Base-by-base conservation (phyloP, 345 rosid species). In the Eucalyptus regnans region DNA sequence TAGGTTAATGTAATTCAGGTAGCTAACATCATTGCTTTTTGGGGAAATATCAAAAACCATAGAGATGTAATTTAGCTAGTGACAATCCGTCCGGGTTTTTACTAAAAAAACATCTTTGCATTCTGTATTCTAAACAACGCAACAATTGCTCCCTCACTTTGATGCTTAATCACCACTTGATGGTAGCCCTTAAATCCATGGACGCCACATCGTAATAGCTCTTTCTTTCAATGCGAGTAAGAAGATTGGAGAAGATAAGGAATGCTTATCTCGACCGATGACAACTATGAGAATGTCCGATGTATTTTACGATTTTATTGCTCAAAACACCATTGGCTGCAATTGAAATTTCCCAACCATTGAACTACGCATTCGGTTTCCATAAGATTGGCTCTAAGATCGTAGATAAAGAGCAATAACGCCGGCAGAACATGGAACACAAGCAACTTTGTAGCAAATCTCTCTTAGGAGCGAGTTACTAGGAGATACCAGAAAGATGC, bases 211-310 rank as follows among this genome's bases (percentile, higher is more conserved):
- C 25, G 25, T 52, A 52, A 0, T 20, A 18, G 58, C 58, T 52
- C 58, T 1, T 7, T 52, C 58, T 20, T 52, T 1, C 58, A 52
- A 52, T 52, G 58, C 2, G 58, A 20, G 25, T 52, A 8, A 20
- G 58, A 20, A 52, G 25, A 20, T 20, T 52, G 58, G 58, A 52
- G 58, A 52, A 52, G 58, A 52, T 52, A 20, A 52, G 58, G 25
- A 20, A 52, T 52, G 58, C 0, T 52, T 20, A 52, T 52, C 58
- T 8, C 0, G 1, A 8, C 5, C 0, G 1, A 52, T 52, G 11
- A 60, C 25, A 0, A 60, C 15, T 60, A 15, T 25, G 0, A 25
- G n/a, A 11, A 11, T 60, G 66, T 25, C 0, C 7, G 25, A 25
- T 60, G 66, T 5, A 60, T 23, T 3, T 60, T 25, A 27, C 15